Base-by-base conservation (phyloP, 2,329 filamentous ascomycete genomes). In the Ceratocystiopsis brevicomis region DNA sequence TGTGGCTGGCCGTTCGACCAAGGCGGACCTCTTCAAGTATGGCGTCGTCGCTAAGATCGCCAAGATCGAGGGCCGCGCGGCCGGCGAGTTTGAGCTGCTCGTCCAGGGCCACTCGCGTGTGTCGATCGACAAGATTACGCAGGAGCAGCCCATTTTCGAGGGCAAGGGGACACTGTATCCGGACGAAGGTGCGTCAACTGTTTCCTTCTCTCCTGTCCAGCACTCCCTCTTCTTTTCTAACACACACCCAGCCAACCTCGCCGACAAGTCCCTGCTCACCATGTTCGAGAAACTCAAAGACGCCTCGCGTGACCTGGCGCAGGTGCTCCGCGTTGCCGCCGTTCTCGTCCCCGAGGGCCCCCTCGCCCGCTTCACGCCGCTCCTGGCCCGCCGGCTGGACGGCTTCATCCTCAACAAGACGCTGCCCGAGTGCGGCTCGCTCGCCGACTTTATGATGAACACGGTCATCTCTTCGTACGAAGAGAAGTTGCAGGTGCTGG, bases 361-460 rank as follows among this genome's bases (percentile, higher is more conserved):
- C 40, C 67, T 72, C 18, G 69, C 75, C 0, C 69, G 71, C 4
- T 64, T 96, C 15, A 87, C 86, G 4, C 87, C 88, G 1, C 65
- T 88, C n/a, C 70, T 96, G 42, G 85, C 85, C 0, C 76, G 86
- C 41, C 76, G 87, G 42, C 73, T 98, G 38, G 87, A 96, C 54
- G 63, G 87, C 43, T 90, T 85, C 59, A 94, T 98, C 49, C 71
- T 77, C 32, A 77, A 80, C 57, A 92, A 90, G 56, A 78, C 85
- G 46, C 59, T 90, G 41, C 68, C 74, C 37, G 86, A 96, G 51
- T 87, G 87, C 1, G 88, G 88, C 2, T 65, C 76, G 10, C 68
- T 98, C 11, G 88, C 90, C 8, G 90, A 98, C 58, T 96, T 96
- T 57, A 95, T 98, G 85, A 80, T 85, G 36, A 93, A 94, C 56